Base-by-base conservation (phyloP, 169 alveolate genomes). In the Miamiensis avidus region DNA sequence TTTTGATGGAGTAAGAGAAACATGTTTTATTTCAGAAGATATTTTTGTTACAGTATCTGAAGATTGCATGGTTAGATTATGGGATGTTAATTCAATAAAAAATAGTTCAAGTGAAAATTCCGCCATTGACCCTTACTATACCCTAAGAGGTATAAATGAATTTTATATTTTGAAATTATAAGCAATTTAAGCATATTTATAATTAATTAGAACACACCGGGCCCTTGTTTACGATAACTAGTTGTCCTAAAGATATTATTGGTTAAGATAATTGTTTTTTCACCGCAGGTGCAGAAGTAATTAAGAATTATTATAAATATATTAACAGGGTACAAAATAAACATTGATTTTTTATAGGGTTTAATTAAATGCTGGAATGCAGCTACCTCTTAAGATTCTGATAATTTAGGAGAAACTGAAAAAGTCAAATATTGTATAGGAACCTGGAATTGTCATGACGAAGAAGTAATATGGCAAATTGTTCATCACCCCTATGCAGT, bases 251-350 rank as follows among this genome's bases (percentile, higher is more conserved):
- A 27, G 64, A 78, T 74, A 29, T 81, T 65, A 75, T 89, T 65
- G 49, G 84, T 1, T 82, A 89, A 34, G 86, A 88, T 75, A 87
- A 88, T 6, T 79, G 83, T 49, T 81, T 92, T 25, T 92, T 88
- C 76, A 89, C 96, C 6, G 93, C 94, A 72, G 96, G 96, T 28
- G 88, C 83, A 33, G 96, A 93, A 89, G 96, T 95, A 78, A 74
- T 31, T 33, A 0, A 27, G 29, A 30, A 1, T 1, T 31, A 4
- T 20, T 78, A 34, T 30, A 29, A 25, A 76, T 6, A 1, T 33
- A 4, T 31, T 31, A 25, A 1, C 16, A 11, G 20, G 20, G 20
- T 49, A 49, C 20, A 11, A 11, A 49, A 49, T 11, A 49, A 49
- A 11, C 4, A 11, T 11, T 49, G 20, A 49, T 49, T 49, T 49